phyloP scores from a whole-genome alignment of 768 basidiomycete genomes.

The Collybia sordida region DNA sequence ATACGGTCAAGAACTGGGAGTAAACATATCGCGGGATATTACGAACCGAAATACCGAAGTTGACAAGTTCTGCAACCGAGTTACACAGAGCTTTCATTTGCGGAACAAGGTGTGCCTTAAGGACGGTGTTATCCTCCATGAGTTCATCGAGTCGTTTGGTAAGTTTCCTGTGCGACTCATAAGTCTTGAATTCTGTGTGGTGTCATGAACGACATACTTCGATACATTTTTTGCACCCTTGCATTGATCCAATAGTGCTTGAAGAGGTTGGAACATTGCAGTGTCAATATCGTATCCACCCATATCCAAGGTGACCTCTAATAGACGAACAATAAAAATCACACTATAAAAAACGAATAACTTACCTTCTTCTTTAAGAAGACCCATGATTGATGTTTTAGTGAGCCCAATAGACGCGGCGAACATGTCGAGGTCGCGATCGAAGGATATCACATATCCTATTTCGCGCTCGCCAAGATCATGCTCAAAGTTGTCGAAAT shows the following conservation, averaged over 20 bases:
- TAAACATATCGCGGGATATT: not conserved
- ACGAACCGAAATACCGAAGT: constrained; percentile 87
- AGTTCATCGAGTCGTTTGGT: constrained; percentile 84
- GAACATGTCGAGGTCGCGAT: constrained; percentile 92
- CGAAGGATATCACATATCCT: constrained; percentile 77
- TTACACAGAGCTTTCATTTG: constrained; percentile 75
- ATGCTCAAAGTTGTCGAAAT: constrained; percentile 79
- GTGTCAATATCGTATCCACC: constrained; percentile 72
- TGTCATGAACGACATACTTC: constrained; percentile 46
- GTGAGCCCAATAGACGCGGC: constrained; percentile 88
- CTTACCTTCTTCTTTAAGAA: constrained; percentile 77
- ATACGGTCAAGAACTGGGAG: not conserved
- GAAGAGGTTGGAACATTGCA: constrained; percentile 81
- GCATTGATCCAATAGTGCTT: constrained; percentile 79
- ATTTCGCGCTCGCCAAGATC: constrained; percentile 91
- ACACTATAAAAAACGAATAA: not conserved
- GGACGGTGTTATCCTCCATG: constrained; percentile 64
- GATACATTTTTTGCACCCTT: constrained; percentile 79
- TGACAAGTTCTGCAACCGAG: constrained; percentile 76
- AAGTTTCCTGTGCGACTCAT: constrained; percentile 64
- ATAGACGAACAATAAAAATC: not conserved
- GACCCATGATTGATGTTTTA: constrained; percentile 77
- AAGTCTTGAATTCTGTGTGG: not conserved
- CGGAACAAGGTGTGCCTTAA: constrained; percentile 68
- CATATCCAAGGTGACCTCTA: constrained; percentile 74